A percentile compares a stretch with the other conserved stretches of the same genome.
Conservation (phyloP, 192 early-diverging fungal species). For the Coemansia sp. region DNA sequence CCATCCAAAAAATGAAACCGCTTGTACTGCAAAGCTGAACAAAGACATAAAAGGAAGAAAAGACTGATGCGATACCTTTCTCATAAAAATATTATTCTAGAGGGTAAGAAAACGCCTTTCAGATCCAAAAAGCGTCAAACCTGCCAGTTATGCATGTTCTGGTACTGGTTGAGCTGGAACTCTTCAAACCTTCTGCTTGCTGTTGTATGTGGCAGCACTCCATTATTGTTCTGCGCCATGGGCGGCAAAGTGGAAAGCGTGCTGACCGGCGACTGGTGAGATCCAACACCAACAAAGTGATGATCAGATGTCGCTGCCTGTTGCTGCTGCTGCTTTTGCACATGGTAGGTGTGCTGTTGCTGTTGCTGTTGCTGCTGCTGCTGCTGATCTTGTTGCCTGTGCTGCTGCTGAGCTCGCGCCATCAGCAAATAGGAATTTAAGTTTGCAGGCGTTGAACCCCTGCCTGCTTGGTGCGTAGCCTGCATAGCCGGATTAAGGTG, state of each 20-base stretch:
- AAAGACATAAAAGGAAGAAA: too few species aligned
- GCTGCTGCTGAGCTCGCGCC: slow-evolving; percentile 32
- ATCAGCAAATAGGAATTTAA: slow-evolving; percentile 35
- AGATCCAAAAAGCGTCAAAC: slow-evolving; percentile 9
- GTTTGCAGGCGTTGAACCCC: slow-evolving; percentile 14
- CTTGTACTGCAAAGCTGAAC: too few species aligned
- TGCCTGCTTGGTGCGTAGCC: slow-evolving; percentile 17
- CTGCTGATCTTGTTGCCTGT: slow-evolving; percentile 22
- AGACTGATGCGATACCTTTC: too few species aligned
- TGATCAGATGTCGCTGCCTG: neutral
- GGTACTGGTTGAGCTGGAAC: slow-evolving; percentile 37
- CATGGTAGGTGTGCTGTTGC: slow-evolving; percentile 1
- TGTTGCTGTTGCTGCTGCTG: slow-evolving; percentile 13
- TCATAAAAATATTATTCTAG: neutral
- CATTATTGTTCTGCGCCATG: slow-evolving; percentile 10
- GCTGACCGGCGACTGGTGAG: slow-evolving; percentile 12
- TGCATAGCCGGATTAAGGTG: slow-evolving; percentile 30
- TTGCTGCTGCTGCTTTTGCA: slow-evolving; percentile 14
- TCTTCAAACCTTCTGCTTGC: slow-evolving; percentile 25
- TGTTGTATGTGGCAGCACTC: slow-evolving; percentile 6
- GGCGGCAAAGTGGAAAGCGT: slow-evolving; percentile 25
- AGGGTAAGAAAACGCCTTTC: neutral
- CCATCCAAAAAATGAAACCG: too few species aligned
- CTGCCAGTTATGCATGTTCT: slow-evolving; percentile 29
- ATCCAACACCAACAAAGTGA: neutral